These are phyloP conservation scores for Fusarium graminum DNA, from an alignment of 2,329 filamentous ascomycete genomes.

Conservation along the genomic window DNA sequence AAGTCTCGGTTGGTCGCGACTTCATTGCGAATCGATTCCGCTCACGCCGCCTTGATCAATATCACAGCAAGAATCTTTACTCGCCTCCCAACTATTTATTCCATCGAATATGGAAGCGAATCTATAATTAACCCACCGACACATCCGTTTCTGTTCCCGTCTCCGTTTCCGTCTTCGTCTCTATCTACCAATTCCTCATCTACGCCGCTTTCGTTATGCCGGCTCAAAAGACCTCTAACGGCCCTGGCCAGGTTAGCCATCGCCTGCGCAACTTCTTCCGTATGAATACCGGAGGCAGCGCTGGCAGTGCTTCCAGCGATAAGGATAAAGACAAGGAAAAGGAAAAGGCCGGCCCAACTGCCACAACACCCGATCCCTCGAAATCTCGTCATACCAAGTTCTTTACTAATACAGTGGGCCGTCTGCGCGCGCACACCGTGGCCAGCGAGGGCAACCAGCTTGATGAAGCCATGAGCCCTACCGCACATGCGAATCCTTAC, in stretches of 20 bases:
- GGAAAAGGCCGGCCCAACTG: conserved; percentile 47
- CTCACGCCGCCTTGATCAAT: conserved; percentile 26
- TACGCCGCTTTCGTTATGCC: conserved; percentile 58
- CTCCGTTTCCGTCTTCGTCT: conserved; percentile 19
- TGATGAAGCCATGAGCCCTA: conserved; percentile 90
- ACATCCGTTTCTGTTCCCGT: conserved; percentile 20
- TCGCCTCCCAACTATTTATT: conserved; percentile 21
- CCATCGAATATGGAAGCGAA: conserved; percentile 57
- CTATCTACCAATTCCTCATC: conserved; percentile 24
- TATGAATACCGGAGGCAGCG: conserved; percentile 65
- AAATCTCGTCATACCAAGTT: conserved; percentile 89
- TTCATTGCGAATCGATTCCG: conserved; percentile 29
- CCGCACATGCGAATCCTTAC: conserved; percentile 95
- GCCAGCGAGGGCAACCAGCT: conserved; percentile 92
- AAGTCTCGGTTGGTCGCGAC: conserved; percentile 24
- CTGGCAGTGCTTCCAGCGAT: conserved; percentile 55
- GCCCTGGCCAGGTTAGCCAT: conserved; percentile 72
- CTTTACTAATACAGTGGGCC: conserved; percentile 85
- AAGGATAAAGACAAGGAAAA: conserved; percentile 57
- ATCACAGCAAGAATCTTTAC: conserved; percentile 18
- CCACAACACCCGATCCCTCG: conserved; percentile 42
- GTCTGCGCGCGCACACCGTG: conserved; percentile 89
- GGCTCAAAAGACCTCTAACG: conserved; percentile 65
- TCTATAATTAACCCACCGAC: conserved; percentile 50
- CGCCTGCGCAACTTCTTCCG: conserved; percentile 79